Evolutionary conservation across 176 grass and related monocot genomes (phyloP).

Genomic region (Oryza brachyantha): DNA sequence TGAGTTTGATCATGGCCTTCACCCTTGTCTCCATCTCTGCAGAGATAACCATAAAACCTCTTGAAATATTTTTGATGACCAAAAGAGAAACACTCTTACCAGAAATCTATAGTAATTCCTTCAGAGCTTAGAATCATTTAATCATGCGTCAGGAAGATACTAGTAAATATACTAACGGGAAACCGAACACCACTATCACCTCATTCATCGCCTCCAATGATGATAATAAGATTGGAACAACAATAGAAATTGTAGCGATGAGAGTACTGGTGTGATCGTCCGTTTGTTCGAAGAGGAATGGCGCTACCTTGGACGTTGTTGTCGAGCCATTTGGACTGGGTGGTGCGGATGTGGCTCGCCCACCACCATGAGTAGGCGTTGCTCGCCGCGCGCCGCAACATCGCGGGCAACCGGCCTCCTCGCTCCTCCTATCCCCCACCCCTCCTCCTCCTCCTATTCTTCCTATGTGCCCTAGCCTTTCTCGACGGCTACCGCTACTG

Average conservation of each 20-base stretch:
- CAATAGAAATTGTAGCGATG: not conserved
- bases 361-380: conserved; percentile 74
- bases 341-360: conserved; percentile 58
- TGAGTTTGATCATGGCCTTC: conserved; percentile 67
- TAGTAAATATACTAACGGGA: not conserved
- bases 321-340: conserved; percentile 63
- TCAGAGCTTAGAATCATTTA: not conserved
- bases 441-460: not conserved
- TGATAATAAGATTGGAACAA: not conserved
- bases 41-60: not conserved
- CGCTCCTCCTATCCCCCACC: not conserved
- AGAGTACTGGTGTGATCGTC: not conserved
- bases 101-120: not conserved
- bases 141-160: conserved; percentile 10
- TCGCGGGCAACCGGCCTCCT: conserved; percentile 11
- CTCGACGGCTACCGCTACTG: not conserved
- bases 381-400: conserved; percentile 63
- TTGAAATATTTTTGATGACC: not conserved
- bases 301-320: conserved; percentile 47
- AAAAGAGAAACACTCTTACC: not conserved
- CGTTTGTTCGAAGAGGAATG: not conserved
- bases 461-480: not conserved
- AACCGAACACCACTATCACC: not conserved
- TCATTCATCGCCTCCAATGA: not conserved
- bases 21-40: conserved; percentile 73